Base-by-base conservation (phyloP, 257 asterid species). In the Coffea canephora region DNA sequence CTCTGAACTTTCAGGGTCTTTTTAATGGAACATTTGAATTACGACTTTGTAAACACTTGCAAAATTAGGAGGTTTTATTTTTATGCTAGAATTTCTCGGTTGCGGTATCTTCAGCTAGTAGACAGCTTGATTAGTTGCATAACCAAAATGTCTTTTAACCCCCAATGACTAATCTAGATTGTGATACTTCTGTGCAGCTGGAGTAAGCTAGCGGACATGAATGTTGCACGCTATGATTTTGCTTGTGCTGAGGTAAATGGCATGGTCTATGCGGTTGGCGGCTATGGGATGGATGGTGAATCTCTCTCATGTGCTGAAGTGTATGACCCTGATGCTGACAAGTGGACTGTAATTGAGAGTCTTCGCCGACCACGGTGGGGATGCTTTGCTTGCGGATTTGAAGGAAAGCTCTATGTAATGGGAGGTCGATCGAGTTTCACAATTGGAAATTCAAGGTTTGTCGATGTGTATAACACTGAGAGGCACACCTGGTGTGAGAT, bases 381-480 rank as follows among this genome's bases (percentile, higher is more conserved):
- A 46, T 91, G 97, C 64, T 93, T 95, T 34, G 98, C 96, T 0
- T 88, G 85, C 46, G 91, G 89, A 23, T 86, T 89, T 16, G 86
- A 78, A 73, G 98, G 97, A 18, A 91, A 93, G 81, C 94, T 95
- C 62, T 90, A 91, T 39, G 84, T 93, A 2, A 89, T 95, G 97
- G 97, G 97, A 0, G 98, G 98, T 21, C 81, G 98, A 74, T 95
- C 98, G 15, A 90, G 86, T 69, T 95, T 93, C 86, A 89, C 97
- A 0, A 95, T 93, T 8, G 98, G 98, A 11, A 90, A 94, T 67
- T 93, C 94, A 8, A 88, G 90, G 86, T 84, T 83, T 21, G 84
- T 93, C 7, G 98, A 94, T 3, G 85, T 94, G 27, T 94, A 94
- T 70, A 80, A 68, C 83, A 91, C 96, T 0, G 89, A 88, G 27